Evolutionary conservation across 148 eudicot genomes (phyloP).

Genomic region (Pharnaceum exiguum): DNA sequence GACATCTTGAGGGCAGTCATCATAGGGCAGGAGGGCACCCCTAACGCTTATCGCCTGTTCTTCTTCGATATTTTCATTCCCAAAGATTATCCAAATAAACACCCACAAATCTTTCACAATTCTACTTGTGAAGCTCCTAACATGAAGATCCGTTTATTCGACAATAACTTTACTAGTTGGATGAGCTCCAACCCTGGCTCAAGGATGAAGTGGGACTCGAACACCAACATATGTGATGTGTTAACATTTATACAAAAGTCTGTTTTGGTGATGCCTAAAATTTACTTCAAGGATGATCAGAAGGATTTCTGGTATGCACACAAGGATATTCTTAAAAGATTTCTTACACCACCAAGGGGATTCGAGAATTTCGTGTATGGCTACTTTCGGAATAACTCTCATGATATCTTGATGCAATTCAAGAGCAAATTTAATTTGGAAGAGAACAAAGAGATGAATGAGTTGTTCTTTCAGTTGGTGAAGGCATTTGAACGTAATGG

Average conservation of each 20-base stretch:
- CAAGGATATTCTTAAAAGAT: not conserved
- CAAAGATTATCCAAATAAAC: constrained; percentile 13
- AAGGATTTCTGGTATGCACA: constrained; percentile 13
- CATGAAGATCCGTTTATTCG: not conserved
- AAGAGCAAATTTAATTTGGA: not conserved
- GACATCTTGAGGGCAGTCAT: constrained; percentile 19
- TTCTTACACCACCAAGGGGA: constrained; percentile 7
- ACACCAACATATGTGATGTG: not conserved
- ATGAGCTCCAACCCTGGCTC: too few species aligned
- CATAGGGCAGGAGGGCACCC: not conserved
- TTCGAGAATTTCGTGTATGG: constrained; percentile 21
- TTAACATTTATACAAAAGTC: constrained; percentile 8
- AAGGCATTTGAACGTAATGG: constrained; percentile 19
- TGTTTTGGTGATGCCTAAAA: not conserved
- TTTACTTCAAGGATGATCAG: not conserved
- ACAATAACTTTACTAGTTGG: not conserved
- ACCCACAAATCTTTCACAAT: constrained; percentile 9
- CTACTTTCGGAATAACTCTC: constrained; percentile 19
- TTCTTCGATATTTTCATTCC: constrained; percentile 21
- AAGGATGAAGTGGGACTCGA: constrained; percentile 12
- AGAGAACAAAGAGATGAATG: not conserved
- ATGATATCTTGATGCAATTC: constrained; percentile 9
- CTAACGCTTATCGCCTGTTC: constrained; percentile 13
- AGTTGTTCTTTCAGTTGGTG: not conserved
- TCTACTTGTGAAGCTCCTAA: not conserved